phyloP scores from a whole-genome alignment of 2,329 filamentous ascomycete genomes.

The Bipolaris gigantea region DNA sequence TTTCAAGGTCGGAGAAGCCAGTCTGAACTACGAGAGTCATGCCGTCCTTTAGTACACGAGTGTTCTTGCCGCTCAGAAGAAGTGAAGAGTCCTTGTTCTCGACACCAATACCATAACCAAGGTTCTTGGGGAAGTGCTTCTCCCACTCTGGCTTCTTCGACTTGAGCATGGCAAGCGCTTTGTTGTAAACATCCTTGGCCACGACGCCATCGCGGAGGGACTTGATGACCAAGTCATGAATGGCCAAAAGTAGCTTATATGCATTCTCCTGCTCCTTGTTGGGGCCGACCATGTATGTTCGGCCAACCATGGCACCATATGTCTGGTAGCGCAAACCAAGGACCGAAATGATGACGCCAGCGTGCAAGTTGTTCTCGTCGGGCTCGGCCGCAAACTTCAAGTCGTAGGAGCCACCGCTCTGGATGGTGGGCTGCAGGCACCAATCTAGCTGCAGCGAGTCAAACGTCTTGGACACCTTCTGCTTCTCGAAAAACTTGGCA shows the following conservation, averaged over 20 bases:
- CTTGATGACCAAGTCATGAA: conserved; percentile 89
- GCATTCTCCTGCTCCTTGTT: conserved; percentile 94
- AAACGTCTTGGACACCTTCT: conserved; percentile 82
- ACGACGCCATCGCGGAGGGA: conserved; percentile 83
- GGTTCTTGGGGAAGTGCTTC: conserved; percentile 90
- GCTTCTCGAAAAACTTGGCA: conserved; percentile 86
- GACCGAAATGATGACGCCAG: conserved; percentile 89
- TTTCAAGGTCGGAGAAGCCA: conserved; percentile 86
- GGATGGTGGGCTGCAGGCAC: conserved; percentile 86
- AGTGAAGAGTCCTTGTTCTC: conserved; percentile 85
- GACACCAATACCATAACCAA: conserved; percentile 89
- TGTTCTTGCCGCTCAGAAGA: conserved; percentile 84
- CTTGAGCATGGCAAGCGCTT: conserved; percentile 77
- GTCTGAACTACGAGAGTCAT: conserved; percentile 95
- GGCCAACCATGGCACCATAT: conserved; percentile 87
- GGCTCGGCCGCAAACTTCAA: conserved; percentile 77
- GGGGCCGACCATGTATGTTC: conserved; percentile 95
- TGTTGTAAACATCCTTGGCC: conserved; percentile 89
- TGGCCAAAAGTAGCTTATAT: conserved; percentile 82
- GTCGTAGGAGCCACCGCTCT: conserved; percentile 95
- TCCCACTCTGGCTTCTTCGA: conserved; percentile 93
- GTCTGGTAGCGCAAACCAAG: conserved; percentile 94
- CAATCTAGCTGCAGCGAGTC: conserved; percentile 90
- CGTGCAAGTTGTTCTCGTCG: conserved; percentile 78
- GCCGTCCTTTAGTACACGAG: conserved; percentile 81